These are phyloP conservation scores for Salisapilia sapeloensis DNA, from an alignment of 352 stramenopile genomes.

Conservation along the genomic window DNA sequence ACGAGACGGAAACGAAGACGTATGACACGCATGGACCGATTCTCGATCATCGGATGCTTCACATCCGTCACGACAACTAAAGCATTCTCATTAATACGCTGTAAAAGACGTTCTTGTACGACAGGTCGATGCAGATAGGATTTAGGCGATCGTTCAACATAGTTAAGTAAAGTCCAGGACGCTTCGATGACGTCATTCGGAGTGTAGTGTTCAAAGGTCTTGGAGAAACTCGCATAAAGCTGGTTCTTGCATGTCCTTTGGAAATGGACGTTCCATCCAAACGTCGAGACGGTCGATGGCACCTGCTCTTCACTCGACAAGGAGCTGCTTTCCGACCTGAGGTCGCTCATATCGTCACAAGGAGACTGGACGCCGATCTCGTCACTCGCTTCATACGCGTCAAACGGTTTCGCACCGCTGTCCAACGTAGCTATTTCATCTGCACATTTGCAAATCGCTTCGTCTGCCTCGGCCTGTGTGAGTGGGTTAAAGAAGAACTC, in stretches of 20 bases:
- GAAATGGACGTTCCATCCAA: constrained; percentile 28
- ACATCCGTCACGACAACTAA: constrained; percentile 24
- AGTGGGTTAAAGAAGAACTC: constrained; percentile 30
- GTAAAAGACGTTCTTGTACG: constrained; percentile 23
- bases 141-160: constrained; percentile 13
- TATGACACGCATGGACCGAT: constrained; percentile 29
- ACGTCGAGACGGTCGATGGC: no score
- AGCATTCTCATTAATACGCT: constrained; percentile 29
- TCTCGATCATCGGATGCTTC: constrained; percentile 21
- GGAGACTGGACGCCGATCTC: constrained; percentile 6
- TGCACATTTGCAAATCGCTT: no score
- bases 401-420: constrained; percentile 19
- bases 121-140: constrained; percentile 12
- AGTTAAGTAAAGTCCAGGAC: constrained; percentile 16
- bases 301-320: no score
- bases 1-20: constrained; percentile 20
- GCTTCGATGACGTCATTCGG: constrained; percentile 20
- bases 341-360: no score
- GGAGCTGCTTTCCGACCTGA: no score
- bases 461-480: constrained; percentile 30
- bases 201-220: constrained; percentile 19
- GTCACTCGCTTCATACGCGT: constrained; percentile 8
- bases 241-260: constrained; percentile 16
- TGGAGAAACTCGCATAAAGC: constrained; percentile 32
- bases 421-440: no score